Percentiles rank a stretch among this genome's conserved stretches.
These are phyloP conservation scores for Straminergon stramineum DNA, from an alignment of 225 moss, liverwort and hornwort genomes.

Conservation along the genomic window DNA sequence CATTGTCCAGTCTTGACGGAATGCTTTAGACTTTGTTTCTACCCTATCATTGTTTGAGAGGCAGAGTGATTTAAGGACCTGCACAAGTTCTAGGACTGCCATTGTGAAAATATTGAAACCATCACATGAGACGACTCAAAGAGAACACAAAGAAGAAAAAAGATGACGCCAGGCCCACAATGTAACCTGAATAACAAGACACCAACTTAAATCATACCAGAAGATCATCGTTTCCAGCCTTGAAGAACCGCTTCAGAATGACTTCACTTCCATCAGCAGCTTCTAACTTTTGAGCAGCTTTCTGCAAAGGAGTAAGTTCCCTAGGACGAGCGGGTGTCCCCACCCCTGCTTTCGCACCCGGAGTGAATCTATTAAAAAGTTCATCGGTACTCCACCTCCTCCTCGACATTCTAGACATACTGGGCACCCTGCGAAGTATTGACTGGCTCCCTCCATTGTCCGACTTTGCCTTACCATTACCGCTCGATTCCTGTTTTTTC, in stretches of 20 bases:
- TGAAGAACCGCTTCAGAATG: slow-evolving; percentile 55
- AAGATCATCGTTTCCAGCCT: slow-evolving; percentile 64
- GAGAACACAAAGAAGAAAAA: not conserved
- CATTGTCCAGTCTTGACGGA: not conserved
- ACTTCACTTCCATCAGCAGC: slow-evolving; percentile 41
- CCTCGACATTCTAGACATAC: slow-evolving; percentile 20
- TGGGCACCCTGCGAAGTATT: not conserved
- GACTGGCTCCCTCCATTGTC: slow-evolving; percentile 1
- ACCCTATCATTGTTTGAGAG: not conserved
- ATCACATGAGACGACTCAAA: not conserved
- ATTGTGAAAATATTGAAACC: not conserved
- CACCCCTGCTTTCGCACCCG: slow-evolving; percentile 20
- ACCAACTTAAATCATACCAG: slow-evolving; percentile 33
- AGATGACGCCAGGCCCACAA: not conserved
- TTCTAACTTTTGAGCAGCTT: slow-evolving; percentile 55
- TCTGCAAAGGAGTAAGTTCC: slow-evolving; percentile 55
- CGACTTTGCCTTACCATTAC: slow-evolving; percentile 8
- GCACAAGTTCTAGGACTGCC: not conserved
- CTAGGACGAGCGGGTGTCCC: slow-evolving; percentile 20
- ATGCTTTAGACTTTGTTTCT: not conserved
- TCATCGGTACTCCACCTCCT: slow-evolving; percentile 53
- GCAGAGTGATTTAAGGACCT: not conserved
- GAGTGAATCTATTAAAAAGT: slow-evolving; percentile 42
- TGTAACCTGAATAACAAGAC: not conserved
- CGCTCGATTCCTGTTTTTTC: slow-evolving; percentile 8